These are phyloP conservation scores for Exophiala sp. DNA, from an alignment of 2,329 filamentous ascomycete species.

Conservation along the genomic window DNA sequence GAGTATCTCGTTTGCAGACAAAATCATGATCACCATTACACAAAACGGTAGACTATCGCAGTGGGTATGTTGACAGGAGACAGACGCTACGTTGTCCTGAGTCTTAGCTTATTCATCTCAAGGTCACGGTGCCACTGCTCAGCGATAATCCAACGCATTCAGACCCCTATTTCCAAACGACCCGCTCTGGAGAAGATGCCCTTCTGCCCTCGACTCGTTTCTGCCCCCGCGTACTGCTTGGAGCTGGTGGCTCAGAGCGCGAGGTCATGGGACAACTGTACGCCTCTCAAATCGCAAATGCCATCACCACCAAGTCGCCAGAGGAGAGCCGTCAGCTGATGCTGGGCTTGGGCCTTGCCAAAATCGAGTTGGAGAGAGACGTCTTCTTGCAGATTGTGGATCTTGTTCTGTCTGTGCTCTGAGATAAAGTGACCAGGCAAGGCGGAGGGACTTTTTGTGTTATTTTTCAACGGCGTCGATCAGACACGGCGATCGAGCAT, in stretches of 20 bases:
- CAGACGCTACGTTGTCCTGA: conserved; percentile 5
- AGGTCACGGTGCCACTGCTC: conserved; percentile 58
- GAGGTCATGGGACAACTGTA: conserved; percentile 83
- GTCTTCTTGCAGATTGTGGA: conserved; percentile 27
- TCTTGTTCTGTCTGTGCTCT: conserved; percentile 27
- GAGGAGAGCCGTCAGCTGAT: conserved; percentile 55
- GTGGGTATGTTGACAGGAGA: conserved; percentile 67
- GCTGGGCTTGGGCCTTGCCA: conserved; percentile 36
- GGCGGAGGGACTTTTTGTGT: not conserved
- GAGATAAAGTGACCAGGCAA: conserved; percentile 3
- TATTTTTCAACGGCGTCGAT: conserved; percentile 26
- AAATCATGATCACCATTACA: conserved; percentile 80
- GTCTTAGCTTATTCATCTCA: conserved; percentile 31
- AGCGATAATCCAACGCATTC: conserved; percentile 55
- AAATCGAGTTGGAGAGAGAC: conserved; percentile 26
- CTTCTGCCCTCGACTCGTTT: conserved; percentile 73
- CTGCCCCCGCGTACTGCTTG: conserved; percentile 79
- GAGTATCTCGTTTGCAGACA: conserved; percentile 73
- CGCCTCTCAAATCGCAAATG: conserved; percentile 80
- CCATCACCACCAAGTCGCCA: conserved; percentile 65
- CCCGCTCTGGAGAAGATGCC: conserved; percentile 44
- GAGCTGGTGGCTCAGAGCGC: conserved; percentile 69
- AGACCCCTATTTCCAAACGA: conserved; percentile 35
- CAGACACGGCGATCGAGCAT: conserved; percentile 32
- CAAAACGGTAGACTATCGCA: conserved; percentile 81